Base-by-base conservation (phyloP, 257 asterid genomes). In the Capsicum rhomboideum region DNA sequence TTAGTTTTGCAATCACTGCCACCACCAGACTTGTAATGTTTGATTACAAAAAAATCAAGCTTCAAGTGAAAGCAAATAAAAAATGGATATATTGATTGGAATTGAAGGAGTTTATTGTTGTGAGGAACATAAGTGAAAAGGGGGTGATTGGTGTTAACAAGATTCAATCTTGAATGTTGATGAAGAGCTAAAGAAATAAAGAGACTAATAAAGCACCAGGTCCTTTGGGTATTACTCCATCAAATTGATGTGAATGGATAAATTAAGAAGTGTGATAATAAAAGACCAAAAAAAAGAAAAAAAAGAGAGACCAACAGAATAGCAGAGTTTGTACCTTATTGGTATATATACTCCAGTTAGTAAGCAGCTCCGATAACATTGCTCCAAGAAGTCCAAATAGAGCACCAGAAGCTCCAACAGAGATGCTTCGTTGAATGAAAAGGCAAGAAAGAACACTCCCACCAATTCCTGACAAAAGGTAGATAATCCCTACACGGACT, bases 351-450 rank as follows among this genome's bases (percentile, higher is more conserved):
- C 96, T 90, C 99, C 99, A 97, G 90, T 97, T 97, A 78, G 99
- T 93, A 61, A 97, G 93, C 63, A 97, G 83, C 88, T 97, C 99
- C 0, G 99, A 91, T 20, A 97, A 49, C 99, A 97, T 97, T 64
- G 99, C 99, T 74, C 99, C 99, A 64, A 97, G 97, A 86, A 97
- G 99, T 61, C 99, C 99, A 85, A 95, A 97, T n/a, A 97, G 86
- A 82, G 99, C 97, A 64, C 99, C 99, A 28, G 99, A 97, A 89
- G 99, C 99, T 69, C 99, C 99, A 23, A 97, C 99, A 0, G 99
- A 97, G 83, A 97, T 95, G 86, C 87, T 95, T 40, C 52, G 87
- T 85, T 92, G 97, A 88, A 97, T 93, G 83, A 95, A 95, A 59
- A 94, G 95, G 87, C 89, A 87, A 23, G 99, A 95, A 40, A 94